Percentiles rank a stretch among this genome's conserved stretches.
phyloP scores from a whole-genome alignment of 2,329 filamentous ascomycete species.

The Monosporascus sp. region DNA sequence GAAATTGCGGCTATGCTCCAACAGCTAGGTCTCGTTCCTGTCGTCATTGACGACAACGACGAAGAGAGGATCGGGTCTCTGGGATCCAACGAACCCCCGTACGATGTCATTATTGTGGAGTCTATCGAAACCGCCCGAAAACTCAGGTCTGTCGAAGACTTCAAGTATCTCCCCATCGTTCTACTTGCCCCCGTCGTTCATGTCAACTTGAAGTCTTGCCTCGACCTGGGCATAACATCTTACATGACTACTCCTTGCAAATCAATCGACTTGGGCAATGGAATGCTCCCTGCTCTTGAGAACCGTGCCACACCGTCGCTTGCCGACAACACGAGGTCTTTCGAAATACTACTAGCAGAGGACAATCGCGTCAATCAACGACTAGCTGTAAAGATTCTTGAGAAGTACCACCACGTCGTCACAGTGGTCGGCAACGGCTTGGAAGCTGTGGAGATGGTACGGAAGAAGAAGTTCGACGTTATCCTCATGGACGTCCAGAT shows the following conservation, averaged over 20 bases:
- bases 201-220: conserved; percentile 85
- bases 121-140: conserved; percentile 85
- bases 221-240: conserved; percentile 95
- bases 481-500: conserved; percentile 99
- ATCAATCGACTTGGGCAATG: conserved; percentile 89
- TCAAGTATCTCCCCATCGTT: conserved; percentile 97
- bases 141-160: conserved; percentile 82
- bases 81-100: conserved; percentile 58
- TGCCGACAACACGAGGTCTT: conserved; percentile 89
- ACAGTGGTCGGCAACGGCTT: conserved; percentile 93
- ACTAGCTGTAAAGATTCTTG: conserved; percentile 90
- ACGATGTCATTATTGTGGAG: conserved; percentile 94
- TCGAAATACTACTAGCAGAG: conserved; percentile 91
- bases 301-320: conserved; percentile 86
- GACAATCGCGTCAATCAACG: conserved; percentile 98
- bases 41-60: conserved; percentile 65
- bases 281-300: conserved; percentile 91
- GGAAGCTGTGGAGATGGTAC: conserved; percentile 88
- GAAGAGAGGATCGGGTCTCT: conserved; percentile 58
- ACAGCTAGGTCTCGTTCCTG: conserved; percentile 71
- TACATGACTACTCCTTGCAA: conserved; percentile 98
- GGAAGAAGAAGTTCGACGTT: conserved; percentile 88
- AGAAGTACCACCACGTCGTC: conserved; percentile 91
- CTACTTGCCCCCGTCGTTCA: conserved; percentile 83
- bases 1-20: conserved; percentile 74